phyloP scores from a whole-genome alignment of 768 basidiomycete species.

The Mycena crocata region DNA sequence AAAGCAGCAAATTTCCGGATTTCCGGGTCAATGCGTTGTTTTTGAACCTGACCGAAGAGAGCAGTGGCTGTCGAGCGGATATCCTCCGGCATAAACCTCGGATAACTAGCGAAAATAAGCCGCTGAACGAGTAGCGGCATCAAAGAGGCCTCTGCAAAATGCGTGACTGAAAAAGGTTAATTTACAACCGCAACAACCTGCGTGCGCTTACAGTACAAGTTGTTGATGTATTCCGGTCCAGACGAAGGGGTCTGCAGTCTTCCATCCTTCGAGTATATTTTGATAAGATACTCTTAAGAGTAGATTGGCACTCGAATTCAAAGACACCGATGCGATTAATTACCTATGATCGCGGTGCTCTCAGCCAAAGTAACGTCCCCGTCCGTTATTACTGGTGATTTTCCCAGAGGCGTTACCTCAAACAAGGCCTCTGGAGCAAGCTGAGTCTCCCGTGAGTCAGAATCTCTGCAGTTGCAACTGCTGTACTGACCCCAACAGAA shows the following conservation, averaged over 20 bases:
- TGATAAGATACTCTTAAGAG: slow-evolving; percentile 55
- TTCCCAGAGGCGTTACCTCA: slow-evolving; percentile 56
- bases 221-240: slow-evolving; percentile 46
- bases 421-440: slow-evolving; percentile 17
- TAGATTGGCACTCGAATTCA: background rate
- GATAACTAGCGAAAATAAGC: slow-evolving; percentile 45
- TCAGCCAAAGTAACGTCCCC: slow-evolving; percentile 53
- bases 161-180: slow-evolving; percentile 41
- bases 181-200: background rate
- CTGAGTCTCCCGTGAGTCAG: background rate
- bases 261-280: slow-evolving; percentile 43
- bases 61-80: slow-evolving; percentile 47
- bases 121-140: slow-evolving; percentile 54
- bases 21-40: slow-evolving; percentile 40
- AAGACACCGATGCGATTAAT: background rate
- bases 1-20: slow-evolving; percentile 37
- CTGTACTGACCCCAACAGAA: slow-evolving; percentile 13
- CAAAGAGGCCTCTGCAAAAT: slow-evolving; percentile 56
- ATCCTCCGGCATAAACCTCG: slow-evolving; percentile 47
- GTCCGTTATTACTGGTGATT: slow-evolving; percentile 60
- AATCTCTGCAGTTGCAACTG: background rate
- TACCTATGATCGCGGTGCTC: slow-evolving; percentile 58
- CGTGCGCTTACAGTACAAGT: slow-evolving; percentile 50
- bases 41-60: slow-evolving; percentile 43
- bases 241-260: slow-evolving; percentile 44